Evolutionary conservation across 176 grass and related monocot species (phyloP).

Genomic region (Otatea glauca): DNA sequence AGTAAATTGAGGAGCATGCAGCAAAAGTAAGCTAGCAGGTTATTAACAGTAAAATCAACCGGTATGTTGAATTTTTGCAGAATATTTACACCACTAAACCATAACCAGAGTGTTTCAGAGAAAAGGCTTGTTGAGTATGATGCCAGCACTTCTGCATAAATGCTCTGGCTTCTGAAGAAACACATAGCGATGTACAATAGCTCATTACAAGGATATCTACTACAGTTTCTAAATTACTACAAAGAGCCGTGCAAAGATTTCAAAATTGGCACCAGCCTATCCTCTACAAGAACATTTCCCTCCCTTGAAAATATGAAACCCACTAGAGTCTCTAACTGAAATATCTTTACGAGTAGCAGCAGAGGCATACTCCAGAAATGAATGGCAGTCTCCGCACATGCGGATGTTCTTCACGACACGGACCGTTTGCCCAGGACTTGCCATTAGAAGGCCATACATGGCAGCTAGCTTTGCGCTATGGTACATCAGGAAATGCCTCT

Average conservation of each 20-base stretch:
- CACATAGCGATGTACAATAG: slow-evolving; percentile 42
- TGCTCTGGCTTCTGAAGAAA: slow-evolving; percentile 29
- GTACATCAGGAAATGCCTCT: slow-evolving; percentile 77
- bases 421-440: slow-evolving; percentile 26
- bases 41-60: no score
- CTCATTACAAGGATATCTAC: slow-evolving; percentile 26
- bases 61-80: no score
- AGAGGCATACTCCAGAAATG: slow-evolving; percentile 63
- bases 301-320: slow-evolving; percentile 68
- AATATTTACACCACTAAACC: no score
- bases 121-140: slow-evolving; percentile 5
- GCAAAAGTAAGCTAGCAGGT: no score
- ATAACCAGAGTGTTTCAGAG: not conserved
- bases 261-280: slow-evolving; percentile 49
- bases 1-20: no score
- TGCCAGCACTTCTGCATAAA: not conserved
- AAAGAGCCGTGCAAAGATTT: slow-evolving; percentile 21
- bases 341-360: slow-evolving; percentile 54
- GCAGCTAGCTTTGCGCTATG: slow-evolving; percentile 66
- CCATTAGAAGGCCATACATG: slow-evolving; percentile 67
- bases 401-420: slow-evolving; percentile 65
- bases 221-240: slow-evolving; percentile 44
- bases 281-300: slow-evolving; percentile 62
- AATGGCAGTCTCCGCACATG: slow-evolving; percentile 76
- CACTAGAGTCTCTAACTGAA: slow-evolving; percentile 56